These are phyloP conservation scores for Colletotrichum melonis DNA, from an alignment of 2,329 filamentous ascomycete species.

Conservation along the genomic window DNA sequence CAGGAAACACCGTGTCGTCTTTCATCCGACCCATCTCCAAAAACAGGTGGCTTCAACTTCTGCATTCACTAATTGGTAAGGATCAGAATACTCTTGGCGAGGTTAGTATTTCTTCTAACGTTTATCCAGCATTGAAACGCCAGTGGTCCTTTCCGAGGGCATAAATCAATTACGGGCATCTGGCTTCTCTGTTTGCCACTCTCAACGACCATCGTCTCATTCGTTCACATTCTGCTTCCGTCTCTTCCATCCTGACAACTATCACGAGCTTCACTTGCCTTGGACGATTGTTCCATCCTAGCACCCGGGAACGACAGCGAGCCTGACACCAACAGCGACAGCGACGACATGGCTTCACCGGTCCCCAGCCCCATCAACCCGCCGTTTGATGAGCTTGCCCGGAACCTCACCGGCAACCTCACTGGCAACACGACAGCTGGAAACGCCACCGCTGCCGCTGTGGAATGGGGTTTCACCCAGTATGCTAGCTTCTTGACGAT, in stretches of 20 bases:
- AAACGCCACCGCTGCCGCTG: conserved; percentile 44
- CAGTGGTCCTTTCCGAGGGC: neutral
- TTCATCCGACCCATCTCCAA: neutral
- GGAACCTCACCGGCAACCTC: conserved; percentile 39
- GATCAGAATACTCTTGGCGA: neutral
- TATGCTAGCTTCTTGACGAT: conserved; percentile 41
- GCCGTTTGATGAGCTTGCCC: conserved; percentile 44
- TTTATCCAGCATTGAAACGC: neutral
- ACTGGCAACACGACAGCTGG: conserved; percentile 37
- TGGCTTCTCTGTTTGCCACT: neutral
- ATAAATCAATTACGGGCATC: neutral
- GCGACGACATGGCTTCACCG: conserved; percentile 31
- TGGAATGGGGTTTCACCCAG: conserved; percentile 53
- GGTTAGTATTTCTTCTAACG: neutral
- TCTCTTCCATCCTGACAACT: neutral
- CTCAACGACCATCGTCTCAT: neutral
- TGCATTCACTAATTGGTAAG: neutral
- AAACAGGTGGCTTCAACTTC: conserved; percentile 19
- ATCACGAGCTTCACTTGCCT: neutral
- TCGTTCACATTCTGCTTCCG: neutral
- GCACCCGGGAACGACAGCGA: neutral
- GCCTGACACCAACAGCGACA: neutral
- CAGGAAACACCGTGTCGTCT: conserved; percentile 30
- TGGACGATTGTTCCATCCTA: neutral
- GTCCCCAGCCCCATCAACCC: conserved; percentile 20